These are phyloP conservation scores for Rhodomyrtus tomentosa DNA, from an alignment of 345 rosid genomes.

Conservation along the genomic window DNA sequence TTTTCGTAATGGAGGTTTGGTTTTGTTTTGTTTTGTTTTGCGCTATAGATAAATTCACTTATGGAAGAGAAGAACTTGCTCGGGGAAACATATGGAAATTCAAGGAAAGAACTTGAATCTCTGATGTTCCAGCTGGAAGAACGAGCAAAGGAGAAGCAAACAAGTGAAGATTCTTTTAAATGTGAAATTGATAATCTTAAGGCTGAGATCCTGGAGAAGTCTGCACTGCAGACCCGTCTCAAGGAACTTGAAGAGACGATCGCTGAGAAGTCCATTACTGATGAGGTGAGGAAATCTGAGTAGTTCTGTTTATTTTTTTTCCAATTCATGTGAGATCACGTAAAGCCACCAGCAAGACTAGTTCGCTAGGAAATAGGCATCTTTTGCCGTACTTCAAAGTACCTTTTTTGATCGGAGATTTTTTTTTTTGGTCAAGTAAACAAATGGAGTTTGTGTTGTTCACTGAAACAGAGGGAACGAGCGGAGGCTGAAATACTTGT, in stretches of 20 bases:
- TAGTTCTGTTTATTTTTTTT: background rate
- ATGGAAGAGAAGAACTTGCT: constrained; percentile 65
- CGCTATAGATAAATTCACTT: constrained; percentile 52
- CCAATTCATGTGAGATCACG: background rate
- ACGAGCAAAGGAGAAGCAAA: constrained; percentile 36
- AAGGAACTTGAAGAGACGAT: constrained; percentile 53
- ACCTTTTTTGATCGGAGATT: background rate
- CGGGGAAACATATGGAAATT: constrained; percentile 43
- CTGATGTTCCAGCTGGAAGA: constrained; percentile 48
- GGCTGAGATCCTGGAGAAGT: constrained; percentile 32
- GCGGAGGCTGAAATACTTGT: constrained; percentile 30
- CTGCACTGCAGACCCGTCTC: constrained; percentile 33
- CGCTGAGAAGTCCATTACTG: constrained; percentile 19
- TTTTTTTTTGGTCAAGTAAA: background rate
- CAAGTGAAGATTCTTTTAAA: constrained; percentile 26
- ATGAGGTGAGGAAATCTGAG: constrained; percentile 30
- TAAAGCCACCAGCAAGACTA: background rate
- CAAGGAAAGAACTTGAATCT: constrained; percentile 66
- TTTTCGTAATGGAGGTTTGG: background rate
- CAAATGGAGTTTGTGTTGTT: background rate
- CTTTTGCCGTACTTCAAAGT: background rate
- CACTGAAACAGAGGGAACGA: constrained; percentile 33
- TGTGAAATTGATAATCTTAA: constrained; percentile 38
- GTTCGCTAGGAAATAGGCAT: background rate
- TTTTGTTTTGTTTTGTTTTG: background rate